These are phyloP conservation scores for Globisporangium nunn DNA, from an alignment of 352 stramenopile species.

Conservation along the genomic window DNA sequence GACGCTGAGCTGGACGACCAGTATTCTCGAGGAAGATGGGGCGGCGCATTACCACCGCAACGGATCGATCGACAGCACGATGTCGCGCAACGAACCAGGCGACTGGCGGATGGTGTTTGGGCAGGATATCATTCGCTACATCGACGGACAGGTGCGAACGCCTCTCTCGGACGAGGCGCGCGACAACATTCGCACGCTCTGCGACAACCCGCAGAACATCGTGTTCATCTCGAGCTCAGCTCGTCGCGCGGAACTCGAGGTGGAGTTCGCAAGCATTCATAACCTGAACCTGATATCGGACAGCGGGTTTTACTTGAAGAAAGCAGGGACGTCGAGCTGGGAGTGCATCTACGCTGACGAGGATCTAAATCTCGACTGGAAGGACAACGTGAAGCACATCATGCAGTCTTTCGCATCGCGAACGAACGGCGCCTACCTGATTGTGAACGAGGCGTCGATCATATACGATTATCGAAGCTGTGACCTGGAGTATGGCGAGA, in stretches of 20 bases:
- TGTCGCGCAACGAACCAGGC: slow-evolving; percentile 14
- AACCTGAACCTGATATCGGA: slow-evolving; percentile 59
- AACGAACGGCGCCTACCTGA: slow-evolving; percentile 97
- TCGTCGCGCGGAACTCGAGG: slow-evolving; percentile 42
- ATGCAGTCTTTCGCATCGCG: slow-evolving; percentile 96
- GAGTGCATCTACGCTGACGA: slow-evolving; percentile 51
- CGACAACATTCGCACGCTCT: slow-evolving; percentile 48
- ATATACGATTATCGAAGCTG: slow-evolving; percentile 98
- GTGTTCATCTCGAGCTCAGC: slow-evolving; percentile 68
- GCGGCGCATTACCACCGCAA: slow-evolving; percentile 19
- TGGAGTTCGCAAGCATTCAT: slow-evolving; percentile 40
- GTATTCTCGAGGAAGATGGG: slow-evolving; percentile 54
- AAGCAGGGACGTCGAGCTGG: slow-evolving; percentile 26
- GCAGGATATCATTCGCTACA: slow-evolving; percentile 38
- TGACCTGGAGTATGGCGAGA: slow-evolving; percentile 97
- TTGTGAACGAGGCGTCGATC: slow-evolving; percentile 94
- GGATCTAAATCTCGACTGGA: slow-evolving; percentile 87
- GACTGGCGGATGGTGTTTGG: slow-evolving; percentile 6
- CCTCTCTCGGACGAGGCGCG: slow-evolving; percentile 48
- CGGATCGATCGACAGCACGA: slow-evolving; percentile 45
- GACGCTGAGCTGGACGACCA: slow-evolving; percentile 85
- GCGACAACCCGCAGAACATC: slow-evolving; percentile 48
- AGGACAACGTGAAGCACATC: slow-evolving; percentile 89
- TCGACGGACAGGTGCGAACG: slow-evolving; percentile 65
- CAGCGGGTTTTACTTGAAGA: slow-evolving; percentile 63